Percentiles rank a stretch among this genome's conserved stretches.
Evolutionary conservation across 2,329 filamentous ascomycete species (phyloP).

Genomic region (Talaromyces sp.): DNA sequence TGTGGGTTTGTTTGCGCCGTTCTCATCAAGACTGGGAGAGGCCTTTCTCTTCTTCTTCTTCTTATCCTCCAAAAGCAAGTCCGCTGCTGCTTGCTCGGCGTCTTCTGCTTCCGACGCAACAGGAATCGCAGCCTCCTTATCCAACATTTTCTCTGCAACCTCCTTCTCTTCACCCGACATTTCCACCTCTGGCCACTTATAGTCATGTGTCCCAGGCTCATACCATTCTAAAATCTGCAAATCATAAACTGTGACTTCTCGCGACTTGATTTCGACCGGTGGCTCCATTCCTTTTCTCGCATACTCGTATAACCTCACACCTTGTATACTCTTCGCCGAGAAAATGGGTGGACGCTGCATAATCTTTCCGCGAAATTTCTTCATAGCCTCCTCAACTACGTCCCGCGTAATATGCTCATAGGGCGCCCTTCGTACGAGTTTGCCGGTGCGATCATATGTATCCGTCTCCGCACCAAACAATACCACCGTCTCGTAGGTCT

Average conservation of each 20-base stretch:
- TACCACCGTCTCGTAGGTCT: slow-evolving; percentile 85
- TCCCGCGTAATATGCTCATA: slow-evolving; percentile 80
- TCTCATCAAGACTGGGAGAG: slow-evolving; percentile 24
- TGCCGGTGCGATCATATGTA: slow-evolving; percentile 83
- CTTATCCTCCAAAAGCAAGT: slow-evolving; percentile 16
- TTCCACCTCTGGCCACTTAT: slow-evolving; percentile 75
- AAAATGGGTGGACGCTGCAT: slow-evolving; percentile 90
- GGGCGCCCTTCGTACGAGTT: slow-evolving; percentile 69
- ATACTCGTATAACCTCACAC: slow-evolving; percentile 94
- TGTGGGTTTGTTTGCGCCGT: neutral
- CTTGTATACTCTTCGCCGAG: slow-evolving; percentile 87
- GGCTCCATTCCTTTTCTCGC: slow-evolving; percentile 84
- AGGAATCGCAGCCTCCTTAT: slow-evolving; percentile 32
- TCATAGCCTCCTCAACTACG: slow-evolving; percentile 67
- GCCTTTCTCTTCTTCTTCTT: slow-evolving; percentile 34
- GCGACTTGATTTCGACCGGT: slow-evolving; percentile 76
- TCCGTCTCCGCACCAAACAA: slow-evolving; percentile 91
- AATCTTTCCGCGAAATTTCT: slow-evolving; percentile 73
- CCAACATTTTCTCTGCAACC: slow-evolving; percentile 66
- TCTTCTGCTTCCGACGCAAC: slow-evolving; percentile 24
- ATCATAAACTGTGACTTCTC: slow-evolving; percentile 73
- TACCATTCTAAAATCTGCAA: slow-evolving; percentile 79
- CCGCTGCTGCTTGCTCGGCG: slow-evolving; percentile 4
- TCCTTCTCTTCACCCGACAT: slow-evolving; percentile 71
- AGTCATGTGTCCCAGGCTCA: slow-evolving; percentile 76